These are phyloP conservation scores for Gliomastix tumulicola DNA, from an alignment of 2,329 filamentous ascomycete genomes.

Conservation along the genomic window DNA sequence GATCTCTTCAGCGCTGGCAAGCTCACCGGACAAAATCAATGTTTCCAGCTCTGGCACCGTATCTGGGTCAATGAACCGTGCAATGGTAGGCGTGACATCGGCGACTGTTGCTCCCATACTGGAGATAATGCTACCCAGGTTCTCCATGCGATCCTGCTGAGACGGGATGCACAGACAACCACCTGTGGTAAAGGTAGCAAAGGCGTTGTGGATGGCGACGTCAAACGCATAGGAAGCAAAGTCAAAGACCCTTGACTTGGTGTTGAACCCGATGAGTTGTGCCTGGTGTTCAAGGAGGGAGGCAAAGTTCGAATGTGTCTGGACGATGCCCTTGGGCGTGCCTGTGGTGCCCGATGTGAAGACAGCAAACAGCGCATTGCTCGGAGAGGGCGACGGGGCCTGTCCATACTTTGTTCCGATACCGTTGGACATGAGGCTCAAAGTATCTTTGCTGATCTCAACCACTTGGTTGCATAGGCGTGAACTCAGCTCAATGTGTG, in stretches of 20 bases:
- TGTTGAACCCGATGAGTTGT: conserved; percentile 18
- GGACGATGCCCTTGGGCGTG: conserved; percentile 6
- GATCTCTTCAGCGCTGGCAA: conserved; percentile 33
- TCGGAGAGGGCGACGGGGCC: background rate
- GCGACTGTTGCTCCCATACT: background rate
- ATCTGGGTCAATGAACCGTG: conserved; percentile 2
- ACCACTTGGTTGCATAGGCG: background rate
- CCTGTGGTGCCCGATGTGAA: conserved; percentile 7
- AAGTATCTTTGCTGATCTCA: background rate
- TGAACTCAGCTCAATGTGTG: background rate
- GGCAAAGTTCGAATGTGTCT: conserved; percentile 2
- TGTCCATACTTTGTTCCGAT: too few species aligned
- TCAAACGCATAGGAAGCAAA: conserved; percentile 10
- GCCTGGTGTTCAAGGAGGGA: background rate
- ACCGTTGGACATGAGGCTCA: too few species aligned
- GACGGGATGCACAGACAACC: conserved; percentile 9
- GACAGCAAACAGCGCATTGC: conserved; percentile 2
- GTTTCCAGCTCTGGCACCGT: too few species aligned
- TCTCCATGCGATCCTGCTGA: conserved; percentile 6
- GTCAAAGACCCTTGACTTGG: conserved; percentile 3
- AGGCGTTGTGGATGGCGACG: conserved; percentile 3
- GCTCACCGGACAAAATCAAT: conserved; percentile 89
- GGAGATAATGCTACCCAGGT: conserved; percentile 1
- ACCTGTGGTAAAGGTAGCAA: conserved; percentile 4
- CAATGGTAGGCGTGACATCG: conserved; percentile 6